phyloP scores from a whole-genome alignment of 1,284 basidiomycete species.

The Flammula alnicola region DNA sequence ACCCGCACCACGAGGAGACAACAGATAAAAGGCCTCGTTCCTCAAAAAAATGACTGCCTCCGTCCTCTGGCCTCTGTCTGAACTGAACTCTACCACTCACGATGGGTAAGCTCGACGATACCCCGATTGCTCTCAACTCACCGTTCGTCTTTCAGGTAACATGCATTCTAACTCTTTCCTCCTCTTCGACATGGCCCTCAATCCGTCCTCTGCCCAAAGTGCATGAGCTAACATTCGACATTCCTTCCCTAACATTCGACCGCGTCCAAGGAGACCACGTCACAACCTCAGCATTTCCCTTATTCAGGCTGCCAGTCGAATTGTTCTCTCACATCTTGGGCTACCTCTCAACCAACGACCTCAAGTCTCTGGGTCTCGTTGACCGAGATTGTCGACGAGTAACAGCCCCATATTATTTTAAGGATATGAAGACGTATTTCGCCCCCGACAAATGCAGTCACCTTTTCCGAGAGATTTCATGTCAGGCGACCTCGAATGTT shows the following conservation, averaged over 20 bases:
- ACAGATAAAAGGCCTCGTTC: no score
- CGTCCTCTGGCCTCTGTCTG: no score
- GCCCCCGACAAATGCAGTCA: background rate
- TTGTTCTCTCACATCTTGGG: slow-evolving; percentile 30
- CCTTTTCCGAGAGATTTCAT: background rate
- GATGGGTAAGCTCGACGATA: no score
- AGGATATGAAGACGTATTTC: slow-evolving; percentile 19
- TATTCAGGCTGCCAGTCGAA: slow-evolving; percentile 37
- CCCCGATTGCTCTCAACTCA: no score
- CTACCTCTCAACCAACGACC: slow-evolving; percentile 29
- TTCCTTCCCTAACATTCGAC: slow-evolving; percentile 30
- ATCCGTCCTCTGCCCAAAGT: background rate
- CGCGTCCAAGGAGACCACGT: slow-evolving; percentile 26
- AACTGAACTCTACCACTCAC: no score
- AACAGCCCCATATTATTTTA: slow-evolving; percentile 31
- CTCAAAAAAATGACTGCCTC: no score
- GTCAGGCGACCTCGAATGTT: no score
- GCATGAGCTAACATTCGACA: slow-evolving; percentile 6
- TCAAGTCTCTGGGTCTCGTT: slow-evolving; percentile 32
- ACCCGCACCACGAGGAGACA: no score
- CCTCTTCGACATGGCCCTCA: slow-evolving; percentile 1
- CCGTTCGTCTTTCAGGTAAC: background rate
- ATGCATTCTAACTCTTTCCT: slow-evolving; percentile 3
- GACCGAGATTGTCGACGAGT: slow-evolving; percentile 34
- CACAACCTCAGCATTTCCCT: slow-evolving; percentile 28